Evolutionary conservation across 2,329 filamentous ascomycete genomes (phyloP).

Genomic region (Aureobasidium musti): DNA sequence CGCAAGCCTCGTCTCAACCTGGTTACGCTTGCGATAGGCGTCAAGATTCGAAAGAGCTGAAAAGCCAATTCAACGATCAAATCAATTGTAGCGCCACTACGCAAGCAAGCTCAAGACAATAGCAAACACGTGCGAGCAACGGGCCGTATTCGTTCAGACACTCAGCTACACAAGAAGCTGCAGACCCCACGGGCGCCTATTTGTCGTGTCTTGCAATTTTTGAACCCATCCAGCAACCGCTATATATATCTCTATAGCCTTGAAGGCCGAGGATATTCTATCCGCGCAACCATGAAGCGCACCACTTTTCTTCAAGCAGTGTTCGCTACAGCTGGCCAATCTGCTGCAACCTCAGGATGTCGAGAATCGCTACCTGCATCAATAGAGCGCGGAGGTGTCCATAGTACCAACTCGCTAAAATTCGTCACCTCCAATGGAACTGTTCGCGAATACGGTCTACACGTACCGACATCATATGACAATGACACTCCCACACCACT

Average conservation of each 20-base stretch:
- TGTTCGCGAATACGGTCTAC: slow-evolving; percentile 43
- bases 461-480: slow-evolving; percentile 47
- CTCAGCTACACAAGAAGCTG: neutral
- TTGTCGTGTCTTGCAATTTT: neutral
- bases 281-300: neutral
- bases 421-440: slow-evolving; percentile 33
- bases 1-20: slow-evolving; percentile 2
- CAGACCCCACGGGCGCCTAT: slow-evolving; percentile 2
- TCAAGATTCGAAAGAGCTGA: slow-evolving; percentile 4
- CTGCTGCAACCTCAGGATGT: slow-evolving; percentile 34
- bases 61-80: neutral
- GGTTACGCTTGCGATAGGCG: neutral
- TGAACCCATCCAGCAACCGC: neutral
- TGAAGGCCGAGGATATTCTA: too few species aligned
- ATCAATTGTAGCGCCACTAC: neutral
- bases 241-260: neutral
- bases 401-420: slow-evolving; percentile 33
- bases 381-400: slow-evolving; percentile 33
- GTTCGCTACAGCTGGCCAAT: neutral
- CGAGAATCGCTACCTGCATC: slow-evolving; percentile 32
- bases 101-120: neutral
- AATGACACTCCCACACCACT: slow-evolving; percentile 43
- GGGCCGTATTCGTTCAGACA: neutral
- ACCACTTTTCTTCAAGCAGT: neutral
- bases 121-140: neutral